phyloP scores from a whole-genome alignment of 306 rosid species.

The Medicago lupulina region DNA sequence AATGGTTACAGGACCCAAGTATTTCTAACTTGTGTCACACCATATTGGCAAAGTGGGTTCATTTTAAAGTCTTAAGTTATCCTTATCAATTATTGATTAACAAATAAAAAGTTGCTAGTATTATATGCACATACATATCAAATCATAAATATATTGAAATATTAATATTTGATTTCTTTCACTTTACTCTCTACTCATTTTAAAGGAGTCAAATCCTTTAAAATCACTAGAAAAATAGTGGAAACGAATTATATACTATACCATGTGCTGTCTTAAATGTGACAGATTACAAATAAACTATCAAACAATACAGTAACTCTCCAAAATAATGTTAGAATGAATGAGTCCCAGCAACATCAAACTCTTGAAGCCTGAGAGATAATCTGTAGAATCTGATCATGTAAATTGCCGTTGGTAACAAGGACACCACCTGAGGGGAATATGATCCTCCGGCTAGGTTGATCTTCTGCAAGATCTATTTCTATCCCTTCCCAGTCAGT shows the following conservation, averaged over 20 bases:
- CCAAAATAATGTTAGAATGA: conserved; percentile 16
- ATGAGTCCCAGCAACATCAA: conserved; percentile 30
- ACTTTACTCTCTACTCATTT: background rate
- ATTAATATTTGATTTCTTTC: background rate
- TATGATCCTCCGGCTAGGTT: conserved; percentile 64
- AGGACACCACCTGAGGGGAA: conserved; percentile 78
- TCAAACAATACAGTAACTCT: conserved; percentile 5
- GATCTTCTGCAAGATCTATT: conserved; percentile 77
- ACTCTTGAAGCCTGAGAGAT: conserved; percentile 50
- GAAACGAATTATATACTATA: conserved; percentile 10
- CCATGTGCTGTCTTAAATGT: conserved; percentile 16
- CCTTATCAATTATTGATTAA: background rate
- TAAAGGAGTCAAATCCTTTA: background rate
- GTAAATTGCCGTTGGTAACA: conserved; percentile 66
- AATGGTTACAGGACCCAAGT: too few species aligned
- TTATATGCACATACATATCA: background rate
- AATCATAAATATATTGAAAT: background rate
- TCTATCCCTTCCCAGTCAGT: conserved; percentile 82
- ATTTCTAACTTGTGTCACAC: too few species aligned
- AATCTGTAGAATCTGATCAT: conserved; percentile 59
- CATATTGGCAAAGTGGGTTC: too few species aligned
- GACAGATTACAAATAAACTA: conserved; percentile 22
- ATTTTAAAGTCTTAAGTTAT: too few species aligned
- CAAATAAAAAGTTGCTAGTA: background rate
- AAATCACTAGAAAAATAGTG: background rate